phyloP scores from a whole-genome alignment of 2,329 filamentous ascomycete species.

The Fusarium protoensiforme region DNA sequence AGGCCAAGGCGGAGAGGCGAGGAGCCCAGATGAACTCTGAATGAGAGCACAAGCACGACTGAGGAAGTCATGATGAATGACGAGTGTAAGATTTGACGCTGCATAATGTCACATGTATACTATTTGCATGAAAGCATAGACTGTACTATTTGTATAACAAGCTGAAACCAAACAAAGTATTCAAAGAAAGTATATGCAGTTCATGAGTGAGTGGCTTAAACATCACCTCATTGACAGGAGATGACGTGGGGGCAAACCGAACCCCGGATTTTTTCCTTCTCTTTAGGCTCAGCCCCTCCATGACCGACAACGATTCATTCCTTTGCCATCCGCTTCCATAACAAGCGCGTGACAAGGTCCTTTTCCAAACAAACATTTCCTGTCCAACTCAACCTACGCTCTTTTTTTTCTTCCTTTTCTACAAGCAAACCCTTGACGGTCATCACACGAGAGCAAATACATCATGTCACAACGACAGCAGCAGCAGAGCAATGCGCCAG shows the following conservation, averaged over 20 bases:
- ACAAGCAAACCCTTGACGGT: not conserved
- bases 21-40: constrained; percentile 15
- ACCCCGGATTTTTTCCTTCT: constrained; percentile 33
- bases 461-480: constrained; percentile 49
- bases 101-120: constrained; percentile 25
- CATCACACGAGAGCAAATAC: not conserved
- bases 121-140: constrained; percentile 6
- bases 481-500: constrained; percentile 39
- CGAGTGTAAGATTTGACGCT: constrained; percentile 20
- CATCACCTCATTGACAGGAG: constrained; percentile 12
- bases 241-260: constrained; percentile 35
- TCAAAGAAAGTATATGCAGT: not conserved
- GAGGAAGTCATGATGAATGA: constrained; percentile 20
- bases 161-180: not conserved
- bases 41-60: constrained; percentile 10
- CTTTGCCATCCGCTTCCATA: constrained; percentile 27
- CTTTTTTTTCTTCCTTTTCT: not conserved
- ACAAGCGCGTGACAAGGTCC: constrained; percentile 23
- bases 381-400: not conserved
- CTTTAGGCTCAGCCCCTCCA: constrained; percentile 24
- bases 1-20: constrained; percentile 45
- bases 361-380: not conserved
- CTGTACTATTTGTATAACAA: constrained; percentile 24
- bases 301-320: constrained; percentile 24
- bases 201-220: not conserved